phyloP scores from a whole-genome alignment of 139 green algal genomes.

The Trebouxia sp. region DNA sequence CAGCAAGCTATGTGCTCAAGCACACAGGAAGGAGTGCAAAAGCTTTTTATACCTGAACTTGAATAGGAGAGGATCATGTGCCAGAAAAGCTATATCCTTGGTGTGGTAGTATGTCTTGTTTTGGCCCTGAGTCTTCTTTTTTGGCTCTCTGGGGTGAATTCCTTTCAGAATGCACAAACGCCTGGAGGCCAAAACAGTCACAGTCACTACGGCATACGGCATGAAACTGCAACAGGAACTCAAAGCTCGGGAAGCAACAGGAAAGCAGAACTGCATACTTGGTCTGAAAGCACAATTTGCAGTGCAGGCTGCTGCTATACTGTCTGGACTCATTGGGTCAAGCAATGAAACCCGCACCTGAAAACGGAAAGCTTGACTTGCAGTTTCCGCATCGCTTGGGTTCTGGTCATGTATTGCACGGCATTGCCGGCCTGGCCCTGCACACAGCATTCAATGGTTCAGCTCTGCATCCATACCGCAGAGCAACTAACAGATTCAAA shows the following conservation, averaged over 20 bases:
- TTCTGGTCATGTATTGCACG: constrained; percentile 93
- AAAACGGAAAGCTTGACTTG: constrained; percentile 97
- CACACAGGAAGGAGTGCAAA: neutral
- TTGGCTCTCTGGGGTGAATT: constrained; percentile 96
- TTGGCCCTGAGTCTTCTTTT: constrained; percentile 89
- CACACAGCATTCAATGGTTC: neutral
- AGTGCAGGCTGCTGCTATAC: neutral
- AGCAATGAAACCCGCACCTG: constrained; percentile 53
- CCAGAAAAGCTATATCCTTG: constrained; percentile 97
- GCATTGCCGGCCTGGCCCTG: constrained; percentile 71
- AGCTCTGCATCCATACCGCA: neutral
- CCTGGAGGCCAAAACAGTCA: too few species aligned
- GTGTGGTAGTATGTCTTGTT: constrained; percentile 99
- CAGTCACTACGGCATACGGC: neutral
- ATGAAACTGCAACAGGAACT: neutral
- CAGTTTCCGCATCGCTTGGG: constrained; percentile 93
- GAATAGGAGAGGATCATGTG: constrained; percentile 93
- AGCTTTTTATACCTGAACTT: constrained; percentile 70
- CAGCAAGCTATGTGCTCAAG: too few species aligned
- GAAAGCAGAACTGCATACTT: neutral
- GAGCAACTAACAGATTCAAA: neutral
- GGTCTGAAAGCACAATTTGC: neutral
- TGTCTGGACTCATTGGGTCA: neutral
- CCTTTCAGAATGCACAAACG: constrained; percentile 98
- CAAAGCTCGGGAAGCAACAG: neutral